phyloP scores from a whole-genome alignment of 805 yeast species.

The Millerago galiae region DNA sequence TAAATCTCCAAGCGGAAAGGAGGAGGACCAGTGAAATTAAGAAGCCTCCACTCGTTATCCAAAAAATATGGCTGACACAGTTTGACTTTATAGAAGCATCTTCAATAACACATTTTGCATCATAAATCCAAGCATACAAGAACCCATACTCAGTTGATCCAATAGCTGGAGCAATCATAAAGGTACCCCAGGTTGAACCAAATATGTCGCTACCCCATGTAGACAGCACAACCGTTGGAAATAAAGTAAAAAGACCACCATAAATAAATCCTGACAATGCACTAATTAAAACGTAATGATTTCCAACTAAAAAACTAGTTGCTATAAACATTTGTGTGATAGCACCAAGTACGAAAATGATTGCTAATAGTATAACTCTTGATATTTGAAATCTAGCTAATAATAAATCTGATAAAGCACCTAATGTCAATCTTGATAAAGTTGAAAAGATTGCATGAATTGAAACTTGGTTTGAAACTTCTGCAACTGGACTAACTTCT shows the following conservation, averaged over 20 bases:
- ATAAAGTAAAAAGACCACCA: slow-evolving; percentile 80
- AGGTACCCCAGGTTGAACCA: slow-evolving; percentile 91
- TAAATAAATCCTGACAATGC: slow-evolving; percentile 61
- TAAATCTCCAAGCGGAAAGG: slow-evolving; percentile 17
- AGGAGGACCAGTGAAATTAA: slow-evolving; percentile 7
- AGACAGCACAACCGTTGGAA: slow-evolving; percentile 76
- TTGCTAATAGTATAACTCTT: slow-evolving; percentile 26
- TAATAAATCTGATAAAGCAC: slow-evolving; percentile 61
- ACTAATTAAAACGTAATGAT: slow-evolving; percentile 29
- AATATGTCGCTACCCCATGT: slow-evolving; percentile 85
- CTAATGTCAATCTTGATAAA: slow-evolving; percentile 55
- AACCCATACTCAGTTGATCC: slow-evolving; percentile 69
- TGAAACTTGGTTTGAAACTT: slow-evolving; percentile 46
- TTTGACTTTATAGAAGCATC: not conserved
- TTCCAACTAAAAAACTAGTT: slow-evolving; percentile 14
- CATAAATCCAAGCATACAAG: slow-evolving; percentile 60
- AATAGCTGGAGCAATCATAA: slow-evolving; percentile 82
- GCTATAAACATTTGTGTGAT: slow-evolving; percentile 30
- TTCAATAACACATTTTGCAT: slow-evolving; percentile 26
- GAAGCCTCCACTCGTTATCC: slow-evolving; percentile 13
- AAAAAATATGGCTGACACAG: slow-evolving; percentile 18
- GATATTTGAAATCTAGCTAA: slow-evolving; percentile 23
- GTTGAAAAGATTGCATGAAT: slow-evolving; percentile 66
- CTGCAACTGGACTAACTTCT: slow-evolving; percentile 15
- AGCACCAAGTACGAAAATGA: slow-evolving; percentile 29